phyloP scores from a whole-genome alignment of 352 stramenopile genomes.

The Globisporangium paddicum region DNA sequence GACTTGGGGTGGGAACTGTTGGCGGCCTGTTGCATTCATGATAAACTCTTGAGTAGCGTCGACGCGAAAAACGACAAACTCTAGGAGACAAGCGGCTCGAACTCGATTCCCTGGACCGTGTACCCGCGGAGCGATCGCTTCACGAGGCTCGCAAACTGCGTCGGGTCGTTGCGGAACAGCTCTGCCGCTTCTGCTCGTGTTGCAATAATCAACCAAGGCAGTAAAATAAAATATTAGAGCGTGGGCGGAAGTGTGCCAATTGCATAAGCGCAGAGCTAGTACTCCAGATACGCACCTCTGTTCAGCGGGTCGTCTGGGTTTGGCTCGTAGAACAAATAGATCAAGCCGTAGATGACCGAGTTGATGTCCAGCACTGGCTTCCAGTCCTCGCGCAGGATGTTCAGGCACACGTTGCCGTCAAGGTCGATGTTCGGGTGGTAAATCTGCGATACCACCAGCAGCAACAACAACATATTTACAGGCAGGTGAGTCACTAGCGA shows the following conservation, averaged over 20 bases:
- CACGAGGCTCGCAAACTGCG: conserved; percentile 91
- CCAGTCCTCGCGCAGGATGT: conserved; percentile 98
- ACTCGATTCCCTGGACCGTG: conserved; percentile 77
- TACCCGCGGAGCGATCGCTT: conserved; percentile 79
- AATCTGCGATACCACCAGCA: no score
- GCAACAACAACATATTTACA: no score
- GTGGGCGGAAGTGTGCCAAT: background rate
- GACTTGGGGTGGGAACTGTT: background rate
- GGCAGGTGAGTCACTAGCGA: background rate
- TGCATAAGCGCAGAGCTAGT: no score
- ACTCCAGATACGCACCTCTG: conserved; percentile 68
- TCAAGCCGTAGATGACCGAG: conserved; percentile 98
- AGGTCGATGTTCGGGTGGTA: conserved; percentile 99
- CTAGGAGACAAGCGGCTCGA: conserved; percentile 70
- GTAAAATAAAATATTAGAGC: no score
- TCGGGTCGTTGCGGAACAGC: conserved; percentile 93
- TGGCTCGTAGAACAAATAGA: conserved; percentile 99
- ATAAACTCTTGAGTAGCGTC: background rate
- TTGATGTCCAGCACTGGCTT: conserved; percentile 99
- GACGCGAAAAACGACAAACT: background rate
- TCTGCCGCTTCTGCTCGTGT: conserved; percentile 90
- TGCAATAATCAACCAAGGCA: background rate
- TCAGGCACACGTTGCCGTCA: conserved; percentile 98
- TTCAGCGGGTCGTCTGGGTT: conserved; percentile 99
- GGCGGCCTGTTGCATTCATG: background rate